Conservation (phyloP, 2,329 filamentous ascomycete species). For the Penicillium sp. region DNA sequence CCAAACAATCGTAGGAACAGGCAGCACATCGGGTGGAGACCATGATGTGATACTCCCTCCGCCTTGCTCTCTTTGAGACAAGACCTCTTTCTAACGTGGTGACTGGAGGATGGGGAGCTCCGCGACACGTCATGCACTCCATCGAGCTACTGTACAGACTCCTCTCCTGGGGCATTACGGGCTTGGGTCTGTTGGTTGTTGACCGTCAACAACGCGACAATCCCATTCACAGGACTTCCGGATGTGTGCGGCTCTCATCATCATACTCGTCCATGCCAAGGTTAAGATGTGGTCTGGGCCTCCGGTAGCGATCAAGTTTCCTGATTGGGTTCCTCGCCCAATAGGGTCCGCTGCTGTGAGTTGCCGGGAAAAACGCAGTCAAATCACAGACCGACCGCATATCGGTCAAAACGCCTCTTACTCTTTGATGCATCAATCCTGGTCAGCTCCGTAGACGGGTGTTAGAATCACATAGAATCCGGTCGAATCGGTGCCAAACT, state of each 20-base stretch:
- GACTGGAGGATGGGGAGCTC: not conserved
- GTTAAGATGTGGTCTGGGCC: not conserved
- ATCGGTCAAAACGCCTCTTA: not conserved
- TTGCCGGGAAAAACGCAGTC: not conserved
- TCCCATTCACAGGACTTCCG: not conserved
- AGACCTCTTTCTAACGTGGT: not conserved
- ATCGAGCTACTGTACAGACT: too few relatives aligned
- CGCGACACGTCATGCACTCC: slow-evolving; percentile 18
- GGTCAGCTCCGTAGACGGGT: not conserved
- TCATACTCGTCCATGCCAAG: not conserved
- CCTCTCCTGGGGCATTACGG: too few relatives aligned
- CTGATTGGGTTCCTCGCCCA: not conserved
- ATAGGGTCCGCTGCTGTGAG: not conserved
- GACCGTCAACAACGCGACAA: not conserved
- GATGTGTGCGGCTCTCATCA: not conserved
- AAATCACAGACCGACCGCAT: not conserved
- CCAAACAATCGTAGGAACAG: not conserved
- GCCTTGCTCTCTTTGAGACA: not conserved
- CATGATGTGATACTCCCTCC: not conserved
- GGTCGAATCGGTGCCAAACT: slow-evolving; percentile 1
- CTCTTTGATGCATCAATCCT: not conserved
- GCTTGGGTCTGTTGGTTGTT: not conserved
- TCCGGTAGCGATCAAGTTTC: not conserved
- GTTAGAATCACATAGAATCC: slow-evolving; percentile 8
- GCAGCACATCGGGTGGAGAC: not conserved